phyloP scores from a whole-genome alignment of 768 basidiomycete species.

The Polyporus arcularius region DNA sequence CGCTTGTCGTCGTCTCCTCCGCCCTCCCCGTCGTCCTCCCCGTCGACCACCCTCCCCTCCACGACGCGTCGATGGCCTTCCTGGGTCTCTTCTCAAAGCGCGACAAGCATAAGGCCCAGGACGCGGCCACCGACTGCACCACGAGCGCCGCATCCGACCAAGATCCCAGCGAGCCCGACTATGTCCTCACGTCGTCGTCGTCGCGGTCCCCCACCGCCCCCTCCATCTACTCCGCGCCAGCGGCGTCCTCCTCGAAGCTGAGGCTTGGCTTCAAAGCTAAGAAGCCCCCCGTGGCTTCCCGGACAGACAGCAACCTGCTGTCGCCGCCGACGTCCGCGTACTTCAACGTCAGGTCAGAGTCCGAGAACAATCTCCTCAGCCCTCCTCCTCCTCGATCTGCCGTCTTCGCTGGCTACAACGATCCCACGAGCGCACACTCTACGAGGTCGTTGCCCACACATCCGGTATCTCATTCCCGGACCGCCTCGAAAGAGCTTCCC shows the following conservation, averaged over 20 bases:
- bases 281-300: constrained; percentile 24
- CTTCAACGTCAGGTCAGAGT: constrained; percentile 45
- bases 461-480: constrained; percentile 16
- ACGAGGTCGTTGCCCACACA: constrained; percentile 63
- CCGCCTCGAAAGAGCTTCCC: constrained; percentile 11
- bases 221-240: constrained; percentile 16
- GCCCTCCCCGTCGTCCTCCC: constrained; percentile 7
- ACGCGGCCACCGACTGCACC: constrained; percentile 12
- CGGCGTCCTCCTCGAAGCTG: constrained; percentile 44
- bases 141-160: constrained; percentile 19
- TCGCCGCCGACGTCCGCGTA: constrained; percentile 29
- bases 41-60: constrained; percentile 4
- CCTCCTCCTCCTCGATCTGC: constrained; percentile 67
- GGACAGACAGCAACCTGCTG: constrained; percentile 36
- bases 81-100: constrained; percentile 31
- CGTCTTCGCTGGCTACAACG: constrained; percentile 61
- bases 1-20: constrained; percentile 9
- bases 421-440: constrained; percentile 52
- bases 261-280: constrained; percentile 42
- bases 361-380: constrained; percentile 42
- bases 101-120: constrained; percentile 28
- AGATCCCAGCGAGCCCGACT: constrained; percentile 20
- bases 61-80: constrained; percentile 27
- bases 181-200: constrained; percentile 12
- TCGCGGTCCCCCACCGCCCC: not conserved